Base-by-base conservation (phyloP, 768 basidiomycete genomes). In the Dioszegia crocea region DNA sequence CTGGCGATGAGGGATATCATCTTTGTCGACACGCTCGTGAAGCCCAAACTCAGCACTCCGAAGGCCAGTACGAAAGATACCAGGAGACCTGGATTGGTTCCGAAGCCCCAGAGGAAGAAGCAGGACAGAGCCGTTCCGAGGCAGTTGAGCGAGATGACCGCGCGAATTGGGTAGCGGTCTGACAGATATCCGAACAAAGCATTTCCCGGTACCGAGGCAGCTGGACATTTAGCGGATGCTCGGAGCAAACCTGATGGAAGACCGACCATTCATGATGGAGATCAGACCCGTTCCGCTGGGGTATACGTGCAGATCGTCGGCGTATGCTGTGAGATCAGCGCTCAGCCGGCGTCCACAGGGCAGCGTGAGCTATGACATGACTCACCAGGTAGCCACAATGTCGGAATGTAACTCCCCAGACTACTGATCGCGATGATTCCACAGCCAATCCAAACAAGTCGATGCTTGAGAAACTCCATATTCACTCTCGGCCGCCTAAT, bases 101-200 rank as follows among this genome's bases (percentile, higher is more conserved):
- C 70, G 56, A 76, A 73, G 6, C 74, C 74, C 74, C 74, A 76
- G 24, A 73, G 53, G 58, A 76, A 62, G 23, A 71, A 58, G 40
- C 68, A 76, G 1, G 71, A 40, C 0, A 66, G 29, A 4, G 74
- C 63, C 12, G 65, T 55, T 2, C 65, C 71, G 12, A 66, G 26
- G 61, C 66, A 70, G 14, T 68, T 68, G 26, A 70, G 46, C 2
- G 62, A 17, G 47, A 76, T 68, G 55, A 68, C 64, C 40, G 49
- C 12, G 9, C 56, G 60, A 11, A 72, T 52, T 1, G 70, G 65
- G 30, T 65, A 27, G 17, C 59, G 61, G 56, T 76, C 74, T 12
- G 68, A 65, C 1, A 76, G 45, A 24, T 58, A 70, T 19, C 74
- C 74, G 3, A 70, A 31, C 2, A 71, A 21, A 12, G 68, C 47